Conservation (phyloP, 1,284 basidiomycete genomes). For the Cystobasidium slooffiae region DNA sequence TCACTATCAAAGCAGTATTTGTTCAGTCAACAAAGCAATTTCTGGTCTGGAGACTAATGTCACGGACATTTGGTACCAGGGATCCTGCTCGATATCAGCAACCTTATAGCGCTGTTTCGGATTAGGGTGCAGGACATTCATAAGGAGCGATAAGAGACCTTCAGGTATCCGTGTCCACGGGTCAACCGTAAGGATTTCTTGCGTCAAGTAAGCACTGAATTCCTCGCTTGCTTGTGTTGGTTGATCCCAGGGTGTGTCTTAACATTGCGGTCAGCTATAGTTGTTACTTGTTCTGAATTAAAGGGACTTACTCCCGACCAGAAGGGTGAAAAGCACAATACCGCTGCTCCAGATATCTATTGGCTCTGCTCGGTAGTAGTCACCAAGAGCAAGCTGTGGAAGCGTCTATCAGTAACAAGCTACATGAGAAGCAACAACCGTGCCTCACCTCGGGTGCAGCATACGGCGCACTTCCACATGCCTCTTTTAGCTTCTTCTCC, state of each 20-base stretch:
- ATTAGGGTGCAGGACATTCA: constrained; percentile 74
- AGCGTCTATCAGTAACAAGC: constrained; percentile 27
- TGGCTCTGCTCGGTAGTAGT: constrained; percentile 83
- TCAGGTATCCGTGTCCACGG: constrained; percentile 78
- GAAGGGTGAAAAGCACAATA: constrained; percentile 90
- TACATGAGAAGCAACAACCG: constrained; percentile 44
- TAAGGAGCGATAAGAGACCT: constrained; percentile 62
- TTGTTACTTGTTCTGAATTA: neutral
- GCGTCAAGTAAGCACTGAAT: constrained; percentile 74
- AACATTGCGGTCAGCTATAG: neutral
- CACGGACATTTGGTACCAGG: constrained; percentile 74
- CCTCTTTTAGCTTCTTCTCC: constrained; percentile 74
- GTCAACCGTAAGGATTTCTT: constrained; percentile 72
- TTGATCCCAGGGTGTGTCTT: constrained; percentile 98
- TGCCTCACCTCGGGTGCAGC: constrained; percentile 54
- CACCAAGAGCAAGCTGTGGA: constrained; percentile 47
- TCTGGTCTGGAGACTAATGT: neutral
- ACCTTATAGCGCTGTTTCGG: constrained; percentile 73
- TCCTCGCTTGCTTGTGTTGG: constrained; percentile 80
- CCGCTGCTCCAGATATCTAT: constrained; percentile 96
- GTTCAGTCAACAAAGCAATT: neutral
- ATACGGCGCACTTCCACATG: constrained; percentile 93
- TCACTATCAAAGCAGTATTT: constrained; percentile 34
- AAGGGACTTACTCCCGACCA: constrained; percentile 77
- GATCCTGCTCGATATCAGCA: constrained; percentile 69